Percentiles rank a stretch among this genome's conserved stretches.
Evolutionary conservation across 257 asterid species (phyloP).

Genomic region (Nicotiana benthamiana): DNA sequence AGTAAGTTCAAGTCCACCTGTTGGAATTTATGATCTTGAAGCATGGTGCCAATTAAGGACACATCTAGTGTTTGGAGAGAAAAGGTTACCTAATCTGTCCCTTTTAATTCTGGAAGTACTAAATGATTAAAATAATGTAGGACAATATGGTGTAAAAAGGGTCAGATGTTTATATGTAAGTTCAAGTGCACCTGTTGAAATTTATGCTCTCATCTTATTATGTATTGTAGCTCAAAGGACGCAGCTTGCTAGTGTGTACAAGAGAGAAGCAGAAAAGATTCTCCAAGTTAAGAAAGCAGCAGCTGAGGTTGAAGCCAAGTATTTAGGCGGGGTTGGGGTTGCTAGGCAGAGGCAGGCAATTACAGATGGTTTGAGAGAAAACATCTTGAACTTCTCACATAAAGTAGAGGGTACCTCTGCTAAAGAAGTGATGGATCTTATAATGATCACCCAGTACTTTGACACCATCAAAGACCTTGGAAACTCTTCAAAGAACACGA

Average conservation of each 20-base stretch:
- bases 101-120: not conserved
- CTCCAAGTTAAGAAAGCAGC: constrained; percentile 86
- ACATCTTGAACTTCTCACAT: constrained; percentile 83
- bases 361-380: constrained; percentile 89
- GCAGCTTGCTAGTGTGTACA: constrained; percentile 95
- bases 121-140: not conserved
- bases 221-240: constrained; percentile 74
- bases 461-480: constrained; percentile 98
- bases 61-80: not conserved
- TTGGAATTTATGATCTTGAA: not conserved
- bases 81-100: not conserved
- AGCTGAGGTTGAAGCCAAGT: constrained; percentile 94
- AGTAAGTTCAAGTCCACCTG: not conserved
- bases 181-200: no score
- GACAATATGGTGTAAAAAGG: not conserved
- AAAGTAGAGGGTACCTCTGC: constrained; percentile 81
- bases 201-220: not conserved
- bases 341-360: constrained; percentile 99
- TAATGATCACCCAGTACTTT: constrained; percentile 91
- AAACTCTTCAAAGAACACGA: constrained; percentile 74
- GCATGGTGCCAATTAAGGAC: not conserved
- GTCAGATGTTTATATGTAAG: no score
- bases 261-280: constrained; percentile 93
- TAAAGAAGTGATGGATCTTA: constrained; percentile 96
- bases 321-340: constrained; percentile 96